A percentile compares a stretch with the other conserved stretches of the same genome.
phyloP scores from a whole-genome alignment of 345 rosid genomes.

The Populus tremula region DNA sequence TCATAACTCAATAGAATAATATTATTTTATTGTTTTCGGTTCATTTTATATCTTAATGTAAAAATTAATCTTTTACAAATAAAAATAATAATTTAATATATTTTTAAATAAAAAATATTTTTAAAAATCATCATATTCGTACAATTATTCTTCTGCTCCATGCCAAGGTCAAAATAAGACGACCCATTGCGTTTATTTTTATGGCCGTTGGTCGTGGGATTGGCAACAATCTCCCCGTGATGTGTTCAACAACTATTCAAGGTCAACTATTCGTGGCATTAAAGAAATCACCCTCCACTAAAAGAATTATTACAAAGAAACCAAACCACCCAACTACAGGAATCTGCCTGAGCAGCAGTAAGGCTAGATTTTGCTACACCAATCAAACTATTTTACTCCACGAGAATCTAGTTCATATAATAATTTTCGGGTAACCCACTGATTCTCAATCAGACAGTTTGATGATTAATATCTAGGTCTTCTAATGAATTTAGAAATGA shows the following conservation, averaged over 20 bases:
- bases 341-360: background rate
- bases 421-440: no score
- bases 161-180: background rate
- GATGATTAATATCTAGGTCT: no score
- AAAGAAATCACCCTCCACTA: no score
- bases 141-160: background rate
- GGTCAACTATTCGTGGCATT: background rate
- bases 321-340: background rate
- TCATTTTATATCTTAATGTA: rapidly evolving
- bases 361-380: background rate
- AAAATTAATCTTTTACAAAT: no score
- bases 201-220: background rate
- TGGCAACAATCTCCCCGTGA: background rate
- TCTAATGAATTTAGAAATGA: no score
- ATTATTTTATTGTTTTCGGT: no score
- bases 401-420: background rate
- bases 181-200: background rate
- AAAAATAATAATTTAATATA: no score
- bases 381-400: background rate
- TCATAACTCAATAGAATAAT: background rate
- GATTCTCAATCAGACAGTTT: no score
- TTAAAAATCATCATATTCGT: no score
- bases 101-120: no score
- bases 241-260: background rate
- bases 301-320: background rate